Base-by-base conservation (phyloP, 2,329 filamentous ascomycete species). In the Onygenales sp. region DNA sequence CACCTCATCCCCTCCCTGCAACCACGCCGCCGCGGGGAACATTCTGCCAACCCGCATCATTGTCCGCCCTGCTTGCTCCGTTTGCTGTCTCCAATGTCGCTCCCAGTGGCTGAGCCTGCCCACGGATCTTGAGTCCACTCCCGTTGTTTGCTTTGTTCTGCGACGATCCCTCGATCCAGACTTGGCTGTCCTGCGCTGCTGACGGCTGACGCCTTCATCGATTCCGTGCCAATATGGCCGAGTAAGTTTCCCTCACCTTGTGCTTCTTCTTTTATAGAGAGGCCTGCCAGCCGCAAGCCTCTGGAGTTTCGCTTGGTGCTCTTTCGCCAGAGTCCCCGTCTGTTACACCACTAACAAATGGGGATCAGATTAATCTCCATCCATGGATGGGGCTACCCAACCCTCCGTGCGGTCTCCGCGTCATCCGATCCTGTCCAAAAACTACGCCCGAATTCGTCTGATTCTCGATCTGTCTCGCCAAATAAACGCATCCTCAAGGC, bases 401-500 rank as follows among this genome's bases (percentile, higher is more conserved):
- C 45, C 11, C 27, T 47, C 46, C 54, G 54, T 31, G 33, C 51
- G 5, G 38, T 41, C 36, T 52, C 54, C 51, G 35, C 48, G 10
- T 46, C 52, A 10, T 48, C 54, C n/a, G 54, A 56, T 17, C 54
- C 47, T 10, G 36, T 46, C 7, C 43, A 55, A 44, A 57, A 57
- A 52, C 48, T 49, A 52, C 54, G 50, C 39, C 27, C 49, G 7
- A 52, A 42, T 42, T 71, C 70, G 31, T 67, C 69, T 21, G 68
- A 65, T 39, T 63, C 64, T 46, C 61, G 66, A 55, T 63, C 66
- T 6, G 59, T 61, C 13, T 68, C 69, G 21, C 65, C 69, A 43
- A 66, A 66, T 45, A 65, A 65, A 56, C 64, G 66, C 17, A 63
- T 75, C n/a, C 67, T 64, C 17, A 75, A 72, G 60, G 69, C 72